phyloP scores from a whole-genome alignment of 495 filamentous ascomycete species.

The Recurvomyces mirabilis region DNA sequence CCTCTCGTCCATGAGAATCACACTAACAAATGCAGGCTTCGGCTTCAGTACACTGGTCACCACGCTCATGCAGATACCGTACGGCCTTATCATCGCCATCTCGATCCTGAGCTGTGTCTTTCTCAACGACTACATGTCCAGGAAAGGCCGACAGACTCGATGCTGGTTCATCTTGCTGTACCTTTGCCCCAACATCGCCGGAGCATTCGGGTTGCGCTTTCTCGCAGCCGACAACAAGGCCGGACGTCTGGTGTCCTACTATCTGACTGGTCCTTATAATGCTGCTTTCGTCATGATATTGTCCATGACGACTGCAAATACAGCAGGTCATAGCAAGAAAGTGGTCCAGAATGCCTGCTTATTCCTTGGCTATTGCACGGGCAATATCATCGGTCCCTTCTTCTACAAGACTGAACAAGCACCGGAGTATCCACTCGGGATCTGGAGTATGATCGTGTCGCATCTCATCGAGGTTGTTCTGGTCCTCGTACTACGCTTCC shows the following conservation, averaged over 20 bases:
- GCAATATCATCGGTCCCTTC: conserved; percentile 48
- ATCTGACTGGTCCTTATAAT: conserved; percentile 48
- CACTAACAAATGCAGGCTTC: too few species aligned
- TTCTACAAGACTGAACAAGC: conserved; percentile 49
- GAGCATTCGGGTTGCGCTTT: conserved; percentile 45
- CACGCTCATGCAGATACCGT: conserved; percentile 44
- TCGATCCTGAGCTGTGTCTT: conserved; percentile 47
- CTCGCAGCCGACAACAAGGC: conserved; percentile 36
- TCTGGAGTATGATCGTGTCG: conserved; percentile 53
- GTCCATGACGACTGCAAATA: conserved; percentile 47
- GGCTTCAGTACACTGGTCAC: conserved; percentile 45
- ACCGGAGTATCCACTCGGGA: conserved; percentile 46
- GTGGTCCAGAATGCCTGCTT: conserved; percentile 42
- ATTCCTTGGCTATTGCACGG: conserved; percentile 25
- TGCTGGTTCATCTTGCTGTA: conserved; percentile 45
- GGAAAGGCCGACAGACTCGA: conserved; percentile 36
- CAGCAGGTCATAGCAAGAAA: conserved; percentile 52
- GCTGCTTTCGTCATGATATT: conserved; percentile 49
- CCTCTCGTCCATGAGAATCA: too few species aligned
- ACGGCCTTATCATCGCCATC: conserved; percentile 38
- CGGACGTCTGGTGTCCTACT: conserved; percentile 46
- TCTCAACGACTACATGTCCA: conserved; percentile 41
- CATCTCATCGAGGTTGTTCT: conserved; percentile 44
- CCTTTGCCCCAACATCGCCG: conserved; percentile 41
- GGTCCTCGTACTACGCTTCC: conserved; percentile 36